These are phyloP conservation scores for Boeremia exigua DNA, from an alignment of 2,329 filamentous ascomycete genomes.

Conservation along the genomic window DNA sequence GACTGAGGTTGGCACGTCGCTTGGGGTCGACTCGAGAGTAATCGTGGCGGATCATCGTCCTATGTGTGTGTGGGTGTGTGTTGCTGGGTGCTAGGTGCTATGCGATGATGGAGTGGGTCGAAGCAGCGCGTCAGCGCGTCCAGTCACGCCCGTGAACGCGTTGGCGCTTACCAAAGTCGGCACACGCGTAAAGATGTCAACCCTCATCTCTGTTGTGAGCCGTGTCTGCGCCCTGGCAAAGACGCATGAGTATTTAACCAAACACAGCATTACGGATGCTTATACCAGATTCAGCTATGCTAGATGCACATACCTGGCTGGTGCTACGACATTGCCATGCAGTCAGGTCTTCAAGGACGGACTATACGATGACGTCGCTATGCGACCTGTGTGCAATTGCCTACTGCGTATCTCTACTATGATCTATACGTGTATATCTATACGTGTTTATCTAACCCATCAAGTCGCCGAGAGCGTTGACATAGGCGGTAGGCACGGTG, in stretches of 20 bases:
- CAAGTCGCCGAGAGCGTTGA: conserved; percentile 84
- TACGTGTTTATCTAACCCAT: conserved; percentile 32
- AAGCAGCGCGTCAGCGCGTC: conserved; percentile 19
- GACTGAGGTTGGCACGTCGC: conserved; percentile 75
- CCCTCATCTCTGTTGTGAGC: too few species aligned
- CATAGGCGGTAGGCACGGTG: conserved; percentile 80
- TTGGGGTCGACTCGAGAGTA: conserved; percentile 65
- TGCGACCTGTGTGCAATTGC: background rate
- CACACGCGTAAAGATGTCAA: background rate
- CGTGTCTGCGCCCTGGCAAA: too few species aligned
- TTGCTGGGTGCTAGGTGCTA: conserved; percentile 12
- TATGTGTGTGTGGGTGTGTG: conserved; percentile 7
- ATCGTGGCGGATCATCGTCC: conserved; percentile 47
- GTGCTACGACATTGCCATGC: too few species aligned
- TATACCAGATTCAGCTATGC: too few species aligned
- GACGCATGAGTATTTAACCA: too few species aligned
- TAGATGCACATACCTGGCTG: too few species aligned
- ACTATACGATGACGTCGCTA: too few species aligned
- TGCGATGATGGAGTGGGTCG: conserved; percentile 15
- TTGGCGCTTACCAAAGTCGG: conserved; percentile 14
- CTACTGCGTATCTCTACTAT: background rate
- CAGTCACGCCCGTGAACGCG: conserved; percentile 24
- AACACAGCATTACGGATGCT: too few species aligned
- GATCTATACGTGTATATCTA: conserved; percentile 13
- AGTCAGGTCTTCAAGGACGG: too few species aligned